Conservation (phyloP, 176 grass and related monocot genomes). For the Poa pratensis region DNA sequence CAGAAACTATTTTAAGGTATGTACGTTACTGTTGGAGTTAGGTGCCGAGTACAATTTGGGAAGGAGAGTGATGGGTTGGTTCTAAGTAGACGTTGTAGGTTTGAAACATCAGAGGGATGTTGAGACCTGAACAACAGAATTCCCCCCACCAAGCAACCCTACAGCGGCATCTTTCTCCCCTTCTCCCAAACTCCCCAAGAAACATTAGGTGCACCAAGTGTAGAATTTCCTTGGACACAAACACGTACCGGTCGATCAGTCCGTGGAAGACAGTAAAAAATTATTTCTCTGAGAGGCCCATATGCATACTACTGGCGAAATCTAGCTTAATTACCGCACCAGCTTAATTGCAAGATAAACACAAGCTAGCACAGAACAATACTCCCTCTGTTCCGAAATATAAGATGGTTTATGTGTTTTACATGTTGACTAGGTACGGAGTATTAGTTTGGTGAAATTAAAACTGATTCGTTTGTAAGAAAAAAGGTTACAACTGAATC, state of each 20-base stretch:
- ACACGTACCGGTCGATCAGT: slow-evolving; percentile 8
- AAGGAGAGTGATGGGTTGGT: slow-evolving; percentile 77
- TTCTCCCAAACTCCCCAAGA: slow-evolving; percentile 35
- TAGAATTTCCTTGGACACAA: slow-evolving; percentile 46
- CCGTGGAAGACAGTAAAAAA: slow-evolving; percentile 44
- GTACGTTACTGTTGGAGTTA: slow-evolving; percentile 57
- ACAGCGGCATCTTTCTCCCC: slow-evolving; percentile 40
- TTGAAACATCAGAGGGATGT: slow-evolving; percentile 89
- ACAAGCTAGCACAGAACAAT: background rate
- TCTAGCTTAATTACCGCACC: background rate
- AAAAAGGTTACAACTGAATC: background rate
- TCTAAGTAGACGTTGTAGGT: slow-evolving; percentile 98
- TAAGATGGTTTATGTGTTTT: no score
- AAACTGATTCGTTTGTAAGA: background rate
- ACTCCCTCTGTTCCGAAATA: no score
- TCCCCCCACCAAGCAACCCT: slow-evolving; percentile 81
- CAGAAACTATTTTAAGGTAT: slow-evolving; percentile 59
- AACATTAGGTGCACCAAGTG: slow-evolving; percentile 56
- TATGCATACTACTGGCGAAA: slow-evolving; percentile 8
- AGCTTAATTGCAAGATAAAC: slow-evolving; percentile 1
- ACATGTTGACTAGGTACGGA: no score
- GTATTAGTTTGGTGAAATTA: background rate
- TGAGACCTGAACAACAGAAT: slow-evolving; percentile 83
- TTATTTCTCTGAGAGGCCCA: slow-evolving; percentile 44
- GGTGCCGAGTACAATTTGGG: slow-evolving; percentile 46